Evolutionary conservation across 2,329 filamentous ascomycete genomes (phyloP).

Genomic region (Hymenoscyphus fructigenus): DNA sequence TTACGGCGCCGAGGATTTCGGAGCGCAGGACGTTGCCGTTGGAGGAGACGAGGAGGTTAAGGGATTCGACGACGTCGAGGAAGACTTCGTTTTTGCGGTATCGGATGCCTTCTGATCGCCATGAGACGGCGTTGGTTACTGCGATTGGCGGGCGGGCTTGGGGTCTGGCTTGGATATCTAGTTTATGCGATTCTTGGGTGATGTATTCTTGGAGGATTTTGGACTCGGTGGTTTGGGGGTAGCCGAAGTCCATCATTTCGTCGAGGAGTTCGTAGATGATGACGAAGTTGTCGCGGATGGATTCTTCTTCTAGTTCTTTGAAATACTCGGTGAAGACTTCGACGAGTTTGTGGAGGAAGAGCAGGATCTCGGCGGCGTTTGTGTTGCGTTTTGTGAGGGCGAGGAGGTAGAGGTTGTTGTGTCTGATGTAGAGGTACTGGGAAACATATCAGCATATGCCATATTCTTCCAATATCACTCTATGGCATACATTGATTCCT

Average conservation of each 20-base stretch:
- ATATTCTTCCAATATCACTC: background rate
- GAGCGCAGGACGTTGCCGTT: constrained; percentile 94
- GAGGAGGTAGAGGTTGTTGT: constrained; percentile 98
- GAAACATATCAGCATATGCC: constrained; percentile 7
- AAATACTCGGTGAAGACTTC: constrained; percentile 99
- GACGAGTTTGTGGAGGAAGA: constrained; percentile 97
- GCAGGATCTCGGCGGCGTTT: constrained; percentile 95
- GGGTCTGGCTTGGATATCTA: constrained; percentile 92
- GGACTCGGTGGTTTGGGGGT: constrained; percentile 95
- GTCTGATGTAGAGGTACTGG: constrained; percentile 97
- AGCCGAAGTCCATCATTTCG: constrained; percentile 99
- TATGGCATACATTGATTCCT: constrained; percentile 80
- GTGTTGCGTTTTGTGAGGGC: constrained; percentile 98
- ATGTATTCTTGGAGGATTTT: constrained; percentile 99
- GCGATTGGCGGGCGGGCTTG: constrained; percentile 95
- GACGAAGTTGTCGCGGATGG: constrained; percentile 98
- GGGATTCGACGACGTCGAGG: constrained; percentile 92
- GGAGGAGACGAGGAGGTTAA: constrained; percentile 91
- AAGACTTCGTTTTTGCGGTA: constrained; percentile 99
- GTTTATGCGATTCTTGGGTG: constrained; percentile 97
- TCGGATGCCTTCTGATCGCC: constrained; percentile 95
- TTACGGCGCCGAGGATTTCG: constrained; percentile 94
- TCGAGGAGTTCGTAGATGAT: constrained; percentile 98
- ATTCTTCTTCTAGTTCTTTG: constrained; percentile 97
- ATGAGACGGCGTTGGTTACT: constrained; percentile 96